Evolutionary conservation across 1,284 basidiomycete genomes (phyloP).

Genomic region (Pseudozyma tsukubaensis): DNA sequence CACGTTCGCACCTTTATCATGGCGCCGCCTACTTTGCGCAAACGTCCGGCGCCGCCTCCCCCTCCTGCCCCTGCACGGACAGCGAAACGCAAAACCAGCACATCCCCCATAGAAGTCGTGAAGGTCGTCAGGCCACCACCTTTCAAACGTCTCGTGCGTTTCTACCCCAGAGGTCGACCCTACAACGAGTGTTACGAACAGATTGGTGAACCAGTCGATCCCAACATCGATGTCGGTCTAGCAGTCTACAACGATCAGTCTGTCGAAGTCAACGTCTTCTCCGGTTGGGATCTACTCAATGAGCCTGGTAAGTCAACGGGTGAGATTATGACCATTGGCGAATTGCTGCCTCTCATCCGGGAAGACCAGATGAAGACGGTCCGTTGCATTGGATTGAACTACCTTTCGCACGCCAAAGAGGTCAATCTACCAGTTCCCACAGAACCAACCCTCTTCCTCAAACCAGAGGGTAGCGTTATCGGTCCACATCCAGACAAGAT

Average conservation of each 20-base stretch:
- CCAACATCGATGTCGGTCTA: constrained; percentile 75
- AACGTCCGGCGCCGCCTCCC: too few species aligned
- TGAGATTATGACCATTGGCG: constrained; percentile 76
- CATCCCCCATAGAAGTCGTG: too few species aligned
- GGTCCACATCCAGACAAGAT: constrained; percentile 75
- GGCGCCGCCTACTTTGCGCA: too few species aligned
- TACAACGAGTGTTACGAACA: constrained; percentile 73
- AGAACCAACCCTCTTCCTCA: constrained; percentile 82
- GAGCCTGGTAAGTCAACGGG: constrained; percentile 74
- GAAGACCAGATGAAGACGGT: constrained; percentile 73
- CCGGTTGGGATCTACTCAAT: constrained; percentile 75
- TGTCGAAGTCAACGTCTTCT: constrained; percentile 78
- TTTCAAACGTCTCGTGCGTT: constrained; percentile 77
- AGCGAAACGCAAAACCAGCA: too few species aligned
- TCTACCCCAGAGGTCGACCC: constrained; percentile 76
- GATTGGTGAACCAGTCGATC: constrained; percentile 80
- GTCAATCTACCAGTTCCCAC: constrained; percentile 68
- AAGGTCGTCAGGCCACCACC: too few species aligned
- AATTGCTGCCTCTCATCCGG: constrained; percentile 78
- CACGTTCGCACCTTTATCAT: too few species aligned
- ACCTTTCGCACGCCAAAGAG: constrained; percentile 79
- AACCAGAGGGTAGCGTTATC: constrained; percentile 79
- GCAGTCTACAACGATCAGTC: constrained; percentile 70
- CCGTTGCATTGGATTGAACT: constrained; percentile 83
- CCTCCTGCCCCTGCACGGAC: too few species aligned